Base-by-base conservation (phyloP, 2,329 filamentous ascomycete species). In the Arthrobotrys entomopaga region DNA sequence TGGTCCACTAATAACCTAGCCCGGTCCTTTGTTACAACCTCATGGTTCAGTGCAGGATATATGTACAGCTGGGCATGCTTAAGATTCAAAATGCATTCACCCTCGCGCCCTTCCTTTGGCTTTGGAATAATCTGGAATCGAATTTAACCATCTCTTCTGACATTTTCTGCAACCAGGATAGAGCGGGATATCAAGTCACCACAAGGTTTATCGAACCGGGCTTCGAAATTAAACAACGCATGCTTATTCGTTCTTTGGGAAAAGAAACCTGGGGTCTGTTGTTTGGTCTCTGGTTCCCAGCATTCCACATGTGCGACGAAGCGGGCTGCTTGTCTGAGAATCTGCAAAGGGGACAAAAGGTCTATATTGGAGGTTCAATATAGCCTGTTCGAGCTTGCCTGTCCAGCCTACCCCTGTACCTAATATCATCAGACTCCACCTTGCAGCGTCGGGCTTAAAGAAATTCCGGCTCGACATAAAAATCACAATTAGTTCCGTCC, bases 151-250 rank as follows among this genome's bases (percentile, higher is more conserved):
- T 46, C 34, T 29, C 61, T 56, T 60, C 56, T 69, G 56, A 50
- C 65, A 43, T 56, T 48, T 40, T 48, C 22, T 11, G 10, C 15
- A 53, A 24, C 49, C 53, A 56, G 57, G 46, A 56, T 56, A 3
- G 11, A 61, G 65, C 65, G 65, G 60, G 61, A 66, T 38, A 63
- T 50, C 50, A 56, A 50, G 61, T 15, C 29, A 42, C 61, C 56
- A 63, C 29, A 34, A 34, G 29, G 29, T 34, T 34, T 10, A 34
- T 34, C 29, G 29, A 34, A 34, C 29, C 29, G 29, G 69, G 56
- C 49, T 65, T 50, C 24, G 61, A 66, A 66, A 73, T 73, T 66
- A 66, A 70, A 70, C 65, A 70, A 70, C 65, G 65, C 65, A 70
- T 43, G 13, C 29, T 20, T 29, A 24, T 69, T 61, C 56, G 29